Base-by-base conservation (phyloP, 139 green algal genomes). In the Trebouxia sp. region DNA sequence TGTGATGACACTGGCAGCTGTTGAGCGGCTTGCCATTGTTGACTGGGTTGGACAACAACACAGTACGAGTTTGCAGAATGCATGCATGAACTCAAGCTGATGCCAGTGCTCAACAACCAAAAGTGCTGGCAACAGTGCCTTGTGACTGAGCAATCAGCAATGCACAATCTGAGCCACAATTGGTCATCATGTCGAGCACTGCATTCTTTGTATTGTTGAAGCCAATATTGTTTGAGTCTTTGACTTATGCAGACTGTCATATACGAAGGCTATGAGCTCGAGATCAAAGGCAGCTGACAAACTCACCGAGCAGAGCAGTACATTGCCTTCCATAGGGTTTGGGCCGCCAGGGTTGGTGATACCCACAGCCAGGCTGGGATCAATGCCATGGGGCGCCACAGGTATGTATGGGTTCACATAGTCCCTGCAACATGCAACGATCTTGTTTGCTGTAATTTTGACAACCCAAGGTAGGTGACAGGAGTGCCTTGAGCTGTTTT, bases 341-440 rank as follows among this genome's bases (percentile, higher is more conserved):
- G 41, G 51, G 32, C 42, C 45, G 15, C n/a, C 69, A n/a, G 69
- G 69, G 41, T 72, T 72, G 35, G 62, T 72, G 32, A 76, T 75
- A 56, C 50, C 67, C 30, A 87, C 38, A 39, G 82, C 75, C 50
- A 80, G 74, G 32, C 55, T 85, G 30, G 82, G 78, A 45, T 90
- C 84, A 17, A 53, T 83, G 32, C 65, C 75, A 15, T 65, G 75
- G 32, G 82, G 77, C 10, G 84, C 79, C 8, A 87, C 82, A 43
- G 89, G 88, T 39, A 92, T 80, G 50, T 89, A 84, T 5, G 88
- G 83, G 81, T 90, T 91, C 3, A 82, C 90, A 79, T 91, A 92
- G 77, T 93, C 89, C 69, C 84, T 91, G 80, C 72, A 38, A 50
- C 15, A 58, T 58, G 15, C 17, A 14, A 58, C 14, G 48, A 58